A percentile compares a stretch with the other conserved stretches of the same genome.
phyloP scores from a whole-genome alignment of 31 red algal species.

The Odonthalia washingtoniensis region DNA sequence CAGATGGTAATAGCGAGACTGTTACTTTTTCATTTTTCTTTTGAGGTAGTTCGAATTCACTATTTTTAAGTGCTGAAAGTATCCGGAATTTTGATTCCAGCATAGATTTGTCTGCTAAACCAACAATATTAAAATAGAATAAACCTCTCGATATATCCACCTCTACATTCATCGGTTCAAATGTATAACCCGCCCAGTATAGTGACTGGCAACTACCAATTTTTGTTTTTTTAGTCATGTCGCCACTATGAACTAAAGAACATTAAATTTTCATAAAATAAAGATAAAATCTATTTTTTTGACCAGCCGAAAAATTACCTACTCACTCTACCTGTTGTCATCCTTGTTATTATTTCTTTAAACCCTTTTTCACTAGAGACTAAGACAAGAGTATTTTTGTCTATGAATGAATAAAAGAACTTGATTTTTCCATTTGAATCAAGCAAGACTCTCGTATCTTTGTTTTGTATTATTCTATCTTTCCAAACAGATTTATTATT shows the following conservation, averaged over 20 bases:
- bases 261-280: too few species aligned
- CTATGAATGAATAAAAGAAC: conserved; percentile 27
- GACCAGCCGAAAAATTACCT: too few species aligned
- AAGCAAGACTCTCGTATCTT: not conserved
- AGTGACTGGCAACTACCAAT: too few species aligned
- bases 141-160: conserved; percentile 9
- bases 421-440: conserved; percentile 7
- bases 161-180: conserved; percentile 14
- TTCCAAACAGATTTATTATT: conserved; percentile 1
- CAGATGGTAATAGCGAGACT: not conserved
- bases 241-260: too few species aligned
- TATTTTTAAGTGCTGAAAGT: not conserved
- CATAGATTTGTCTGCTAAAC: conserved; percentile 7
- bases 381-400: conserved; percentile 21
- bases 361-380: not conserved
- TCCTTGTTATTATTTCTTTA: conserved; percentile 6
- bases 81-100: not conserved
- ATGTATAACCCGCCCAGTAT: too few species aligned
- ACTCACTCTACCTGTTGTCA: too few species aligned
- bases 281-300: too few species aligned
- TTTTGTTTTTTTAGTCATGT: too few species aligned
- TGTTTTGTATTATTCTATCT: conserved; percentile 1
- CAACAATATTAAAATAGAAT: conserved; percentile 17
- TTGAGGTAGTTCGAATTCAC: not conserved
- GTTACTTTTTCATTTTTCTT: not conserved